Percentiles rank a stretch among this genome's conserved stretches.
phyloP scores from a whole-genome alignment of 2,329 filamentous ascomycete species.

The Trichoderma simmonsii region DNA sequence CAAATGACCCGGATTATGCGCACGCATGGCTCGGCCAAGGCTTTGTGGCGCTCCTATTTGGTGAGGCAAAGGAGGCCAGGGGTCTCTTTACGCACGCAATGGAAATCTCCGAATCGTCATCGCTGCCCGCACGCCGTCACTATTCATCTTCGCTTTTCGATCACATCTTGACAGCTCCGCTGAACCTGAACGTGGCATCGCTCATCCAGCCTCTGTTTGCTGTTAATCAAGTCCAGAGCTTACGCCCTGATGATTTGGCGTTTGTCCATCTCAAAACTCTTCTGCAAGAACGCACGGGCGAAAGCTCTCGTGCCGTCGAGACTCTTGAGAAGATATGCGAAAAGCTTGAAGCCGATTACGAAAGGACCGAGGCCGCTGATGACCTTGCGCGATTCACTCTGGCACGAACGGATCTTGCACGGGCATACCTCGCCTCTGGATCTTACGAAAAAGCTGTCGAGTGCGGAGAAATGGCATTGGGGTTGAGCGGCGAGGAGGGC shows the following conservation, averaged over 20 bases:
- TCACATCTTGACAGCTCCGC: slow-evolving; percentile 60
- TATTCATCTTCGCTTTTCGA: slow-evolving; percentile 84
- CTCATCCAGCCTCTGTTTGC: slow-evolving; percentile 87
- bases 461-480: slow-evolving; percentile 75
- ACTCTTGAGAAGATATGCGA: slow-evolving; percentile 65
- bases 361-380: slow-evolving; percentile 72
- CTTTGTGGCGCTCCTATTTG: slow-evolving; percentile 73
- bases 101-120: slow-evolving; percentile 80
- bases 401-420: slow-evolving; percentile 80
- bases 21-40: slow-evolving; percentile 94
- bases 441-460: slow-evolving; percentile 68
- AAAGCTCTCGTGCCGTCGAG: slow-evolving; percentile 60
- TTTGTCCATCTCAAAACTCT: slow-evolving; percentile 77
- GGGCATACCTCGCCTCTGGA: slow-evolving; percentile 71
- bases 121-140: slow-evolving; percentile 69
- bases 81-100: slow-evolving; percentile 91
- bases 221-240: slow-evolving; percentile 72
- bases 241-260: slow-evolving; percentile 67
- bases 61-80: slow-evolving; percentile 72
- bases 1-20: slow-evolving; percentile 88
- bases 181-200: slow-evolving; percentile 51
- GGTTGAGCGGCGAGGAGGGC: slow-evolving; percentile 70
- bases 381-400: slow-evolving; percentile 75
- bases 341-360: slow-evolving; percentile 75
- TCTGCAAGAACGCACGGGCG: slow-evolving; percentile 75